These are phyloP conservation scores for Oidium heveae DNA, from an alignment of 2,329 filamentous ascomycete genomes.

Conservation along the genomic window DNA sequence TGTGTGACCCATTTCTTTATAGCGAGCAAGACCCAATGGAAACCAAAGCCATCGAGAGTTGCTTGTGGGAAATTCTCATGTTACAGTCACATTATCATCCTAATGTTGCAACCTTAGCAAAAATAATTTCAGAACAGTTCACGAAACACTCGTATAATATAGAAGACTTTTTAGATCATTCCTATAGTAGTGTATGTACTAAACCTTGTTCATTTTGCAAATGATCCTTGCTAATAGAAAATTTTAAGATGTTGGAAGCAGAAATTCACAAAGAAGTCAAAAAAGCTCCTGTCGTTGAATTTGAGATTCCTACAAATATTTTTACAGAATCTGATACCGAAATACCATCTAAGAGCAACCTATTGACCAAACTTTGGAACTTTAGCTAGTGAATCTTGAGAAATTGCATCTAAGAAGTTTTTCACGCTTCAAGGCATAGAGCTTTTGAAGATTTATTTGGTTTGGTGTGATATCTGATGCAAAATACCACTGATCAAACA, in stretches of 20 bases:
- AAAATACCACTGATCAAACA: too few species aligned
- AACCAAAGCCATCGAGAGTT: slow-evolving; percentile 73
- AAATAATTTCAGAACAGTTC: slow-evolving; percentile 89
- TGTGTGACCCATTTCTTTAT: slow-evolving; percentile 50
- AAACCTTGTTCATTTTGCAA: neutral
- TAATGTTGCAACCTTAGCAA: slow-evolving; percentile 80
- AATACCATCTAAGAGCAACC: slow-evolving; percentile 23
- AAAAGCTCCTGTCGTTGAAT: slow-evolving; percentile 74
- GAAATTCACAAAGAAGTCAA: slow-evolving; percentile 66
- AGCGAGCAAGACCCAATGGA: slow-evolving; percentile 60
- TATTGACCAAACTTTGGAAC: slow-evolving; percentile 35
- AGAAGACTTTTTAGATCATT: slow-evolving; percentile 95
- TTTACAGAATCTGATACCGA: slow-evolving; percentile 20
- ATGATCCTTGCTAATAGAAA: slow-evolving; percentile 13
- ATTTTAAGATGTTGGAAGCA: slow-evolving; percentile 47
- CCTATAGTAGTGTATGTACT: slow-evolving; percentile 48
- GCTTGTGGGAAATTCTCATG: slow-evolving; percentile 82
- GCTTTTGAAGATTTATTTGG: too few species aligned
- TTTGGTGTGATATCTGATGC: too few species aligned
- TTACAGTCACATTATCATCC: slow-evolving; percentile 88
- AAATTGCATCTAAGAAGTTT: too few species aligned
- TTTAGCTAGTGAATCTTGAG: slow-evolving; percentile 16
- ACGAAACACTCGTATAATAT: slow-evolving; percentile 85
- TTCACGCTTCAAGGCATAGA: too few species aligned
- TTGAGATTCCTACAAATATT: slow-evolving; percentile 45